These are phyloP conservation scores for Comarum palustre DNA, from an alignment of 306 rosid species.

Conservation along the genomic window DNA sequence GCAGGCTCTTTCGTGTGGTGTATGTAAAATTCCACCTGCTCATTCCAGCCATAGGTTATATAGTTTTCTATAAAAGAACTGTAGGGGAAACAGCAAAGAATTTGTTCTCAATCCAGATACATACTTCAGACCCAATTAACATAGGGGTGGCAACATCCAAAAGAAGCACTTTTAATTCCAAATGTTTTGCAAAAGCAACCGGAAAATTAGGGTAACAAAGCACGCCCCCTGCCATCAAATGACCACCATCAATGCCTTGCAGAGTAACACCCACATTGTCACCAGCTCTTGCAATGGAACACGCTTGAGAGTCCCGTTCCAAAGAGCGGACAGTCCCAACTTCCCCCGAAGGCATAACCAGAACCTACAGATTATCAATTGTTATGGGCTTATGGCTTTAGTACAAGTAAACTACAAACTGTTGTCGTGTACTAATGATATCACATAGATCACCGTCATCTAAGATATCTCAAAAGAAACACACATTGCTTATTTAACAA, in stretches of 20 bases:
- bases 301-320: slow-evolving; percentile 74
- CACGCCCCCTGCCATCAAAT: slow-evolving; percentile 79
- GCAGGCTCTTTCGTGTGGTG: slow-evolving; percentile 88
- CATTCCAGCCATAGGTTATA: slow-evolving; percentile 18
- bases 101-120: slow-evolving; percentile 14
- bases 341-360: slow-evolving; percentile 86
- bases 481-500: background rate
- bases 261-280: slow-evolving; percentile 75
- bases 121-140: slow-evolving; percentile 83
- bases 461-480: background rate
- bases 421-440: background rate
- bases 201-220: slow-evolving; percentile 96
- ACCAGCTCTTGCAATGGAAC: slow-evolving; percentile 84
- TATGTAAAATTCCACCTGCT: slow-evolving; percentile 85
- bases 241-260: slow-evolving; percentile 68
- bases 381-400: slow-evolving; percentile 1
- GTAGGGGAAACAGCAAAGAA: slow-evolving; percentile 9
- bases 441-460: background rate
- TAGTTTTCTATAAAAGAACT: slow-evolving; percentile 3
- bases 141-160: slow-evolving; percentile 80
- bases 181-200: slow-evolving; percentile 59
- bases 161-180: slow-evolving; percentile 79
- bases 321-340: slow-evolving; percentile 71
- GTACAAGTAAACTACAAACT: background rate
- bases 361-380: slow-evolving; percentile 49